Conservation (phyloP, 1,284 basidiomycete genomes). For the Irpex sp. region DNA sequence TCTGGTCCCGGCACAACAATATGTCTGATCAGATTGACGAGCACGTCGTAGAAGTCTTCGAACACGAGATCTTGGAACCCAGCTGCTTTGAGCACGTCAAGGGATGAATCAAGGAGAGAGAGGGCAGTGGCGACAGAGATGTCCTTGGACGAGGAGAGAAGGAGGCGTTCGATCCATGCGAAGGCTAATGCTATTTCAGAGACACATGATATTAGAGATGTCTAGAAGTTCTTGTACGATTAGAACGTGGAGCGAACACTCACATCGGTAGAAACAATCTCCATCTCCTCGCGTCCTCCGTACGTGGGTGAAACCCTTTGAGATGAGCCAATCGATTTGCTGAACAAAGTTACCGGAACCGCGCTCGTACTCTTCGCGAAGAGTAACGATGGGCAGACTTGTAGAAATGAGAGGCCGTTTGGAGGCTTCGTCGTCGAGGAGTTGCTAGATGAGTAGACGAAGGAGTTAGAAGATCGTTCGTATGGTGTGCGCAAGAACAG, state of each 20-base stretch:
- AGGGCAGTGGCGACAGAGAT: slow-evolving; percentile 44
- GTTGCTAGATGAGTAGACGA: neutral
- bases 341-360: slow-evolving; percentile 54
- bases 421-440: neutral
- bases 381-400: slow-evolving; percentile 1
- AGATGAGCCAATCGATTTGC: slow-evolving; percentile 63
- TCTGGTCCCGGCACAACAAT: slow-evolving; percentile 34
- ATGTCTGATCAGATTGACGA: slow-evolving; percentile 39
- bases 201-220: slow-evolving; percentile 8
- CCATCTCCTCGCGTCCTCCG: slow-evolving; percentile 65
- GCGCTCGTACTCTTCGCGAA: slow-evolving; percentile 65
- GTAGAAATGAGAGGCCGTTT: neutral
- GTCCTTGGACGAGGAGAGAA: slow-evolving; percentile 37
- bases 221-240: neutral
- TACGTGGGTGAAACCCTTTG: slow-evolving; percentile 57
- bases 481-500: neutral
- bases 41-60: slow-evolving; percentile 54
- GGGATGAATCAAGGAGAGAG: slow-evolving; percentile 49
- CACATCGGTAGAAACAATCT: slow-evolving; percentile 63
- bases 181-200: slow-evolving; percentile 45
- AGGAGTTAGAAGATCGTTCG: neutral
- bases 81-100: slow-evolving; percentile 50
- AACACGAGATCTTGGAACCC: slow-evolving; percentile 68
- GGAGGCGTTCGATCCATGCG: slow-evolving; percentile 49
- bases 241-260: slow-evolving; percentile 16